These are phyloP conservation scores for Plectranthus barbatus DNA, from an alignment of 257 asterid species.

Conservation along the genomic window DNA sequence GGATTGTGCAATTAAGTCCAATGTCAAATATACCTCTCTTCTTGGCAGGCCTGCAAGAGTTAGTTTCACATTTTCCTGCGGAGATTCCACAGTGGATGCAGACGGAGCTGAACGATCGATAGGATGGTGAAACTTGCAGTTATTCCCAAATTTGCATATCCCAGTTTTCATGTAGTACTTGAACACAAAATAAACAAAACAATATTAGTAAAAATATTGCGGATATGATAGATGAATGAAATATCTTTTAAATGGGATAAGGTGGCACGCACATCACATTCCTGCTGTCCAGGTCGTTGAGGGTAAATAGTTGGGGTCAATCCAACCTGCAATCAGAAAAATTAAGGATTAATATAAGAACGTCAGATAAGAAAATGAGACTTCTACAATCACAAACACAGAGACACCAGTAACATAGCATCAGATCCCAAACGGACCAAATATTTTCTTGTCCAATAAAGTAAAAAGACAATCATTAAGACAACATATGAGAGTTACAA, in stretches of 20 bases:
- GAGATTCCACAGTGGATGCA: slow-evolving; percentile 30
- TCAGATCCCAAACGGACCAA: slow-evolving; percentile 10
- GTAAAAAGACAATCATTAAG: background rate
- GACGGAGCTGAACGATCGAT: slow-evolving; percentile 51
- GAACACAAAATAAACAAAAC: slow-evolving; percentile 4
- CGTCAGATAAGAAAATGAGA: background rate
- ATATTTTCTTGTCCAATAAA: slow-evolving; percentile 1
- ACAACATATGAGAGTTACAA: background rate
- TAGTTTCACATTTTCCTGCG: slow-evolving; percentile 56
- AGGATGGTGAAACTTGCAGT: slow-evolving; percentile 91
- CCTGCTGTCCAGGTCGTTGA: slow-evolving; percentile 88
- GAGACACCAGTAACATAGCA: background rate
- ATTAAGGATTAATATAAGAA: slow-evolving; percentile 16
- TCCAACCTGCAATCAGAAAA: slow-evolving; percentile 62
- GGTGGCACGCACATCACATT: slow-evolving; percentile 71
- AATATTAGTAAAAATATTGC: background rate
- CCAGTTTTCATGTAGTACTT: slow-evolving; percentile 96
- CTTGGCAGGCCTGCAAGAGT: slow-evolving; percentile 92
- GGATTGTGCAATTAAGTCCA: background rate
- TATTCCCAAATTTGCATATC: slow-evolving; percentile 71
- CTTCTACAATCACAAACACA: background rate
- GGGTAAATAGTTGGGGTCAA: slow-evolving; percentile 55
- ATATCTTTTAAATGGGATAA: slow-evolving; percentile 3
- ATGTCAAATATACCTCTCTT: slow-evolving; percentile 67
- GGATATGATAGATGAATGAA: too few species aligned